Evolutionary conservation across 2,329 filamentous ascomycete species (phyloP).

Genomic region (Aspergillus tamarii): DNA sequence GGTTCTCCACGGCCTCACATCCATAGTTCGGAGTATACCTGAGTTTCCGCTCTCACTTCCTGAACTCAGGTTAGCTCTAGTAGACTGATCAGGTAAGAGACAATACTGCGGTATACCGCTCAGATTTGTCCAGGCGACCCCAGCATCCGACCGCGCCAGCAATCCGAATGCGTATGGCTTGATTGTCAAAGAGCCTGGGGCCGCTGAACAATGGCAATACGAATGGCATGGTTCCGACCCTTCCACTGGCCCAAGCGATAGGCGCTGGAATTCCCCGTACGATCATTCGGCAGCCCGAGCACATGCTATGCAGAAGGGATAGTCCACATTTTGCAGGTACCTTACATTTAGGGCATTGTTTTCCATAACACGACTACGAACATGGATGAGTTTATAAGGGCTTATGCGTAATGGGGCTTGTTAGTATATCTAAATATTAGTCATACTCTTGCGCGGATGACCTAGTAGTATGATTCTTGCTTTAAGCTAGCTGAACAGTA

Average conservation of each 20-base stretch:
- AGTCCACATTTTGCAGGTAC: slow-evolving; percentile 17
- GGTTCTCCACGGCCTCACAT: not conserved
- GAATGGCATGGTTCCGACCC: slow-evolving; percentile 1
- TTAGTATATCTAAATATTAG: not conserved
- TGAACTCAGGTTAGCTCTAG: not conserved
- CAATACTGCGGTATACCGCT: not conserved
- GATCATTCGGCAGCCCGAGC: slow-evolving; percentile 8
- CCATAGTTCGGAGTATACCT: slow-evolving; percentile 3
- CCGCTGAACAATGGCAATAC: slow-evolving; percentile 10
- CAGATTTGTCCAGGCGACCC: not conserved
- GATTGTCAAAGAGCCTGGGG: slow-evolving; percentile 5
- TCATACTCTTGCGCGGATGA: not conserved
- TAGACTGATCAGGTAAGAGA: not conserved
- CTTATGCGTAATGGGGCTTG: not conserved
- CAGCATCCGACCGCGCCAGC: slow-evolving; percentile 7
- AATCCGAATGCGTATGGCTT: not conserved
- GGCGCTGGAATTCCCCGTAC: slow-evolving; percentile 21
- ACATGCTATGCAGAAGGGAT: slow-evolving; percentile 16
- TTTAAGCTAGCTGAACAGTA: not conserved
- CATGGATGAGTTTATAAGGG: not conserved
- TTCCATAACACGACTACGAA: not conserved
- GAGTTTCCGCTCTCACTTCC: not conserved
- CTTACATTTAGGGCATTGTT: slow-evolving; percentile 19
- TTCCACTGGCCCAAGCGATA: slow-evolving; percentile 17
- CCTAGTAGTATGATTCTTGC: not conserved